Base-by-base conservation (phyloP, 768 basidiomycete species). In the Lactifluus volemus region DNA sequence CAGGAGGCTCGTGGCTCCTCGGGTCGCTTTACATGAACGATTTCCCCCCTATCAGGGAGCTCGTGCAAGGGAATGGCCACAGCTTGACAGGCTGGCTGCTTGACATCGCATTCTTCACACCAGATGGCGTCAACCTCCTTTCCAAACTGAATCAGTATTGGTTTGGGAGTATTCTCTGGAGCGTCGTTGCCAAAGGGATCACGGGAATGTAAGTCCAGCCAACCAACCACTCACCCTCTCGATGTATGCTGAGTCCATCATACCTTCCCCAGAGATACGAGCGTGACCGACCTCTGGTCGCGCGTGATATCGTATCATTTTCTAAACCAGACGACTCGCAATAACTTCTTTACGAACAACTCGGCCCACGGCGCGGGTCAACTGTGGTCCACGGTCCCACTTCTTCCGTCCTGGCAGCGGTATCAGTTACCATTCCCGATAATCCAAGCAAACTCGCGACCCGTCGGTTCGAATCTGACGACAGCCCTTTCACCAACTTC, bases 231-330 rank as follows among this genome's bases (percentile, higher is more conserved):
- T 10, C 14, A 36, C 36, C 34, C 1, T 19, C 4, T 10, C 19
- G 3, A 34, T 12, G 44, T 32, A 3, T n/a, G 44, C 39, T 51
- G 38, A 59, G 6, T 42, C 21, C 17, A 47, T 51, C 3, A 47
- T 6, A 59, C 39, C 51, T 51, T 7, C 47, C 1, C 42, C 63
- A 86, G 85, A 44, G 79, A 85, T 67, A 85, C 83, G 19, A 85
- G 84, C 57, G 59, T 87, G 49, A 81, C 81, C 1, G 87, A 89
- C 67, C 73, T 82, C 6, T 88, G 84, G 78, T 75, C 79, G 0
- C 81, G 85, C 1, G 79, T 84, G 69, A 77, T 90, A 38, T 79
- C 84, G 1, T 85, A 86, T 64, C 89, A 91, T 69, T 89, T 89
- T 66, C 72, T 86, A 60, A 88, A 84, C 67, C 80, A 82, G 38